Evolutionary conservation across 345 rosid species (phyloP), one percentile per base, ranked within the genome.

Genomic region (Populus nigra): DNA sequence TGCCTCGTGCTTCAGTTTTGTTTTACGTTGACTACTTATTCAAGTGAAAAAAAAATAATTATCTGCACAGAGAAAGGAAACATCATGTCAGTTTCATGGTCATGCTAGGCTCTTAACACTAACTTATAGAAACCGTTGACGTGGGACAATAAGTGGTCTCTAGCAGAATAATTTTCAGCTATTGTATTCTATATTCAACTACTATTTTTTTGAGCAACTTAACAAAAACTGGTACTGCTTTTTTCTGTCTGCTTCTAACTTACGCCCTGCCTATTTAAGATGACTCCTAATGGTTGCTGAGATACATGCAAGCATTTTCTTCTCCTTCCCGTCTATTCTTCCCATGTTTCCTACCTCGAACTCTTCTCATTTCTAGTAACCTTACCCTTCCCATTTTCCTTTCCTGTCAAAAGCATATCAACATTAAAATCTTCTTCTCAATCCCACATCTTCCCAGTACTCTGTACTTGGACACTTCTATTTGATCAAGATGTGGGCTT

Each of bases 261-360:
- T 45, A 41, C 55, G 78, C 71, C 55, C 76, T 82, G 79, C 80
- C 87, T 89, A 90, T 90, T 83, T 90, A 91, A 89, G 85, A 71
- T 71, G 79, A 74, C 81, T 78, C 75, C 83, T 73, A 65, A 65
- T 78, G 72, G 72, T 73, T 79, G 84, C 81, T 84, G 77, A 83
- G 84, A 85, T 78, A 78, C 88, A 77, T 73, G 83, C 85, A 88
- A 89, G 84, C 91, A 84, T 84, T 88, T 70, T 72, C 87, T 81
- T 74, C 85, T 76, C 87, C 83, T 82, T 76, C 79, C 83, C 77
- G 83, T 86, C 87, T 83, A 76, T 83, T 85, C 78, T 83, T 74
- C 84, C 71, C 87, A 81, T 81, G 84, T 80, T 88, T 85, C 68
- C 85, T 65, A 69, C 73, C 72, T 78, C 67, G 35, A 70, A 75